phyloP scores from a whole-genome alignment of 345 rosid species.

The Psidium guajava region DNA sequence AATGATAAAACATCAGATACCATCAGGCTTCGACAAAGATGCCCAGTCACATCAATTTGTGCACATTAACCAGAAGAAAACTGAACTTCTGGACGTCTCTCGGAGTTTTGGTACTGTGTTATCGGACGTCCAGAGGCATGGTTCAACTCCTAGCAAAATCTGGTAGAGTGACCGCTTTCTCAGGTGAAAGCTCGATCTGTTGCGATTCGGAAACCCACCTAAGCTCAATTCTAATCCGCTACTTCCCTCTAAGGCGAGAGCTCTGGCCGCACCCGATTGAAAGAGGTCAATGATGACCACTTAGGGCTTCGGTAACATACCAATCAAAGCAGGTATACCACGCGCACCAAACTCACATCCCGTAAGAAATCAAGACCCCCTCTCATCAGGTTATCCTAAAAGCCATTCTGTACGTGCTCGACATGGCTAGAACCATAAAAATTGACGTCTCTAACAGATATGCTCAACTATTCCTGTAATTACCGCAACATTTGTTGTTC shows the following conservation, averaged over 20 bases:
- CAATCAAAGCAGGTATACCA: background rate
- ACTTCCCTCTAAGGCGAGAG: background rate
- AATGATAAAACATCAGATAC: background rate
- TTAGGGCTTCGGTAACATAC: background rate
- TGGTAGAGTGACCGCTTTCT: background rate
- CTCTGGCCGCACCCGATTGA: background rate
- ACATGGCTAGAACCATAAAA: background rate
- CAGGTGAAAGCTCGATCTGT: background rate
- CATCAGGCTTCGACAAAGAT: background rate
- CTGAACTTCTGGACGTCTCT: background rate
- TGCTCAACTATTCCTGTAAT: background rate
- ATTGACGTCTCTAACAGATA: background rate
- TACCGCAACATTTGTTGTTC: background rate
- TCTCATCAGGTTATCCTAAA: background rate
- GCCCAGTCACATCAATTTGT: background rate
- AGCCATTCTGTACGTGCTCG: background rate
- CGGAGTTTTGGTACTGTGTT: background rate
- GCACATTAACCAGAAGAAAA: background rate
- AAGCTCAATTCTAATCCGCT: background rate
- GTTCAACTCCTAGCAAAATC: background rate
- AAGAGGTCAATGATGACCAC: background rate
- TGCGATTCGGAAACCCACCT: background rate
- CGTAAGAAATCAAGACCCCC: background rate
- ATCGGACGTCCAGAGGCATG: background rate
- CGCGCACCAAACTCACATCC: background rate